These are phyloP conservation scores for Cladophialophora bantiana DNA, from an alignment of 2,329 filamentous ascomycete genomes.

Conservation along the genomic window DNA sequence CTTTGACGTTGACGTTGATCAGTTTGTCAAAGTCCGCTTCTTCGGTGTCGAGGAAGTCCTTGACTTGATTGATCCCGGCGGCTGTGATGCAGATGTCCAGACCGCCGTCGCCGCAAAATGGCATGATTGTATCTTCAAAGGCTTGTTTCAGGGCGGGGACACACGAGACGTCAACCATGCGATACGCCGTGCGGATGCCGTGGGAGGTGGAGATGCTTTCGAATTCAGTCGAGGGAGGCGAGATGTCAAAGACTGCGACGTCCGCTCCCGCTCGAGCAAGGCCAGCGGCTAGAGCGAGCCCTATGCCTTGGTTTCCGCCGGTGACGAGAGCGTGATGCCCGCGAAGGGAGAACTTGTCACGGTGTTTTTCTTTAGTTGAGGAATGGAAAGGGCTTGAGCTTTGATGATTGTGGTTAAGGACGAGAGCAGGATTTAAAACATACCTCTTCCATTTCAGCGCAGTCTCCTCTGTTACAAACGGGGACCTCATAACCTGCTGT, in stretches of 20 bases:
- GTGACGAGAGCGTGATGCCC: slow-evolving; percentile 50
- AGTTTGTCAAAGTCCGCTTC: slow-evolving; percentile 10
- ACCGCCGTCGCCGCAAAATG: slow-evolving; percentile 6
- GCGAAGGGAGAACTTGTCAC: slow-evolving; percentile 44
- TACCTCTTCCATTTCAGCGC: slow-evolving; percentile 2
- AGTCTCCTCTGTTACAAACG: background rate
- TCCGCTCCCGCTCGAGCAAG: slow-evolving; percentile 9
- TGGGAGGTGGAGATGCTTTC: slow-evolving; percentile 5
- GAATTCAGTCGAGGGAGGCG: slow-evolving; percentile 9
- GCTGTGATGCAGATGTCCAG: slow-evolving; percentile 12
- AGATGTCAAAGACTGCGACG: slow-evolving; percentile 7
- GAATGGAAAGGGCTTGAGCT: background rate
- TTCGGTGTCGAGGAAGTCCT: slow-evolving; percentile 4
- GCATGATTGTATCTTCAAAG: slow-evolving; percentile 5
- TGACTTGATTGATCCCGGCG: slow-evolving; percentile 13
- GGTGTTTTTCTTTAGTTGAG: background rate
- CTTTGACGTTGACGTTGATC: slow-evolving; percentile 10
- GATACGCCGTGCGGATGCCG: slow-evolving; percentile 8
- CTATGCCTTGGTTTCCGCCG: slow-evolving; percentile 52
- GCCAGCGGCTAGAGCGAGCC: slow-evolving; percentile 43
- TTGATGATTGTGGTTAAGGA: background rate
- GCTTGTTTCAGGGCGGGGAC: background rate
- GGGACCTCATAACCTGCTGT: background rate
- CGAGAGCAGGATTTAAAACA: background rate
- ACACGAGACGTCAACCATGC: slow-evolving; percentile 13